Percentiles rank a stretch among this genome's conserved stretches.
These are phyloP conservation scores for Neostapfia colusana DNA, from an alignment of 176 grass and related monocot species.

Conservation along the genomic window DNA sequence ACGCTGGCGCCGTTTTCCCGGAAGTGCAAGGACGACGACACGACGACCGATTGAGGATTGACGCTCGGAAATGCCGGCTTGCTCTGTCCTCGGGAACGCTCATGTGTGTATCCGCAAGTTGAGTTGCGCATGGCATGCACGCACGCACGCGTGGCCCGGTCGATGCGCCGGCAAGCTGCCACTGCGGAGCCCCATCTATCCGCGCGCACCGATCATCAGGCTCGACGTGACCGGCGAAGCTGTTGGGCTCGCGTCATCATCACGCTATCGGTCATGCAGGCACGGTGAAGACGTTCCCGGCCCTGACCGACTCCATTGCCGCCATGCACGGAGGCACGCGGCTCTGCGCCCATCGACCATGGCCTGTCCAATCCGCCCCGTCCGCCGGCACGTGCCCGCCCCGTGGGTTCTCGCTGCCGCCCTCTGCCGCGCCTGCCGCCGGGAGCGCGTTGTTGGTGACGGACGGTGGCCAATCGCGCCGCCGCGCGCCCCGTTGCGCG, in stretches of 20 bases:
- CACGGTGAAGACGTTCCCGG: not conserved
- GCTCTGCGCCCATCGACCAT: not conserved
- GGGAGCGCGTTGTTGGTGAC: not conserved
- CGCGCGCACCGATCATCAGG: not conserved
- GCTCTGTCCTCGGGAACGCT: not conserved
- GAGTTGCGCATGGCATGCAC: not conserved
- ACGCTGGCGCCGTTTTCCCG: not conserved
- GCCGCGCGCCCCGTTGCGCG: not conserved
- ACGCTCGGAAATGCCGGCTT: constrained; percentile 16
- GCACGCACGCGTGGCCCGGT: not conserved
- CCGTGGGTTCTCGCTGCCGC: constrained; percentile 14
- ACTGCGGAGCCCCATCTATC: no score
- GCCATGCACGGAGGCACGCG: not conserved
- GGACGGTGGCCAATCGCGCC: not conserved
- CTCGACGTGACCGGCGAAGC: constrained; percentile 2
- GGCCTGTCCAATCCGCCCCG: constrained; percentile 20
- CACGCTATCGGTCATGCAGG: not conserved
- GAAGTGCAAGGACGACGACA: not conserved
- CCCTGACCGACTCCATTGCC: no score
- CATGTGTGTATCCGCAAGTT: not conserved
- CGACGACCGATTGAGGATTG: constrained; percentile 12
- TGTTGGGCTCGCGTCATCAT: not conserved
- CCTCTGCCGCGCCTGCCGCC: not conserved
- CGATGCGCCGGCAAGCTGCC: not conserved
- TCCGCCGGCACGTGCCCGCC: constrained; percentile 43